Evolutionary conservation across 225 moss, liverwort and hornwort species (phyloP), one percentile per base, ranked within the genome.

Genomic region (Takakia lepidozioides): DNA sequence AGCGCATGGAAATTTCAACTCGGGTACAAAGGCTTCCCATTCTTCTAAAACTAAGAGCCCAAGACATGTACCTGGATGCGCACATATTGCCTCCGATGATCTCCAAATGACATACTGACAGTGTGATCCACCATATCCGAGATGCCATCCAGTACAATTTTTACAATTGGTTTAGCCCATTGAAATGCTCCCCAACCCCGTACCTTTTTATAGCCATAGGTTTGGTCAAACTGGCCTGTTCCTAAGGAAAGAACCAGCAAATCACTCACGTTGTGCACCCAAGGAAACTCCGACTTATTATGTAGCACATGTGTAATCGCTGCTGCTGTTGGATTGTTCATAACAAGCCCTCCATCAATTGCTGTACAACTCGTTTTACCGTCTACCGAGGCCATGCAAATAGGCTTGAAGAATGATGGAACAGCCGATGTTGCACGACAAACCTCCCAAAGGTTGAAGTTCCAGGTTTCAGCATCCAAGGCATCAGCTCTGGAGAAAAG

Each of bases 21-120:
- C n/a, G n/a, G n/a, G n/a, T n/a, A n/a, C n/a, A n/a, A n/a, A n/a
- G n/a, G n/a, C n/a, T n/a, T n/a, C n/a, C n/a, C n/a, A n/a, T n/a
- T n/a, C n/a, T n/a, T n/a, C n/a, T n/a, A n/a, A n/a, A n/a, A n/a
- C n/a, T n/a, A n/a, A n/a, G n/a, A n/a, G n/a, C n/a, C n/a, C n/a
- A n/a, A n/a, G n/a, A n/a, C n/a, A n/a, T n/a, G n/a, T 59, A 86
- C 90, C 91, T 92, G 92, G 54, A 92, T 70, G n/a, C 88, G 80
- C 7, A 92, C 75, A 39, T 92, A 92, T 26, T 92, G 75, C 34
- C 72, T 65, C 5, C 88, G 85, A 53, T 72, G 57, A 25, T 82
- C 82, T 25, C 88, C 85, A 49, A 92, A 92, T 3, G 92, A 82
- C 49, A 85, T 70, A 63, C 92, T 87, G 49, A 92, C 72, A 24